phyloP scores from a whole-genome alignment of 1,284 basidiomycete genomes.

The Boletus smithii region DNA sequence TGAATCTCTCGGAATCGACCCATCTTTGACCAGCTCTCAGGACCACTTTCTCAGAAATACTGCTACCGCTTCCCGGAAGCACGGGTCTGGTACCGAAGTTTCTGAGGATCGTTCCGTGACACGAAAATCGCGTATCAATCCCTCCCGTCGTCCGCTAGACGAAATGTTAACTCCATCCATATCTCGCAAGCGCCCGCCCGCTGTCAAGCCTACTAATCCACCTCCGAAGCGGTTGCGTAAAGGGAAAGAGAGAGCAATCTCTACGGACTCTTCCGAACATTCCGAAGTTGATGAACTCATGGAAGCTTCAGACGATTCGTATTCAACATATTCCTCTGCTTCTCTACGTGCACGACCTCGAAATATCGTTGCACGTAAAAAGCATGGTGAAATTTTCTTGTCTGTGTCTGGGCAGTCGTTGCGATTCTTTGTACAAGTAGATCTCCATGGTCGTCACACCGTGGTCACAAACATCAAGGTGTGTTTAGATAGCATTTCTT shows the following conservation, averaged over 20 bases:
- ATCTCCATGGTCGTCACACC: slow-evolving; percentile 44
- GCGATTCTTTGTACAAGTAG: slow-evolving; percentile 58
- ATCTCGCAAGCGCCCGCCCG: slow-evolving; percentile 25
- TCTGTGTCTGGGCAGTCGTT: slow-evolving; percentile 36
- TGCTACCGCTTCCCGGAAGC: slow-evolving; percentile 9
- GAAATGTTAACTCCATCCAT: slow-evolving; percentile 9
- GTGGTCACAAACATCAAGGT: slow-evolving; percentile 59
- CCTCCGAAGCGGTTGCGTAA: slow-evolving; percentile 28
- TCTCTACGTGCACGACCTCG: slow-evolving; percentile 14
- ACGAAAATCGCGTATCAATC: slow-evolving; percentile 7
- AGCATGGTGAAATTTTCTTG: slow-evolving; percentile 29
- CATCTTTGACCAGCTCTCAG: slow-evolving; percentile 10
- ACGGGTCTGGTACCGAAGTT: slow-evolving; percentile 4
- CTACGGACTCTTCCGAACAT: slow-evolving; percentile 20
- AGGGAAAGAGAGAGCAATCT: slow-evolving; percentile 27
- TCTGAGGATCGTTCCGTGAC: slow-evolving; percentile 10
- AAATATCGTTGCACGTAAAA: slow-evolving; percentile 20
- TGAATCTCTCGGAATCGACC: background rate
- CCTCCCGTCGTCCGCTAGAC: slow-evolving; percentile 4
- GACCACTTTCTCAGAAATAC: slow-evolving; percentile 1
- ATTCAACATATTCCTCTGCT: slow-evolving; percentile 13
- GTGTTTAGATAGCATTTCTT: slow-evolving; percentile 10
- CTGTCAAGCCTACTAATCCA: slow-evolving; percentile 16
- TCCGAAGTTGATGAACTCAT: slow-evolving; percentile 16
- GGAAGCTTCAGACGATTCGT: slow-evolving; percentile 11